These are phyloP conservation scores for Breynia disticha DNA, from an alignment of 441 rosid genomes.

Conservation along the genomic window DNA sequence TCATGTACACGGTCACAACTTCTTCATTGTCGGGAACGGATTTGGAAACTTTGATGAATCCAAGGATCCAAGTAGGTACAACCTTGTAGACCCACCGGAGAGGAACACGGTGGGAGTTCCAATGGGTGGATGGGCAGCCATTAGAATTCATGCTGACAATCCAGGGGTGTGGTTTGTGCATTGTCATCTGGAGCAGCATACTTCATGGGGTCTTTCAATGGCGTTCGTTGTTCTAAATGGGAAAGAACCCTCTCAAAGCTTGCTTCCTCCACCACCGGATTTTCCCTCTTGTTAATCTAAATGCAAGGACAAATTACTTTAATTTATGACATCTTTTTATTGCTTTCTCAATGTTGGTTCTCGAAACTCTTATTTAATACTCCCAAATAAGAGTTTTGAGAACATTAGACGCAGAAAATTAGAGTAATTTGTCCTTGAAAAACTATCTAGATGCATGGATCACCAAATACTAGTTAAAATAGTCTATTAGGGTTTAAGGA, in stretches of 20 bases:
- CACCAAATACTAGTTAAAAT: no score
- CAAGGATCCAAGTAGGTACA: slow-evolving; percentile 28
- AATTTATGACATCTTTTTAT: no score
- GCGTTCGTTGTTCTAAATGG: slow-evolving; percentile 45
- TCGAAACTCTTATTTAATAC: no score
- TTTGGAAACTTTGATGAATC: slow-evolving; percentile 39
- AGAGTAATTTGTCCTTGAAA: no score
- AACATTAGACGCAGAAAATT: no score
- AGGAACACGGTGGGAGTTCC: slow-evolving; percentile 54
- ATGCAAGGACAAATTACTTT: no score
- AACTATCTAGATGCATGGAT: no score
- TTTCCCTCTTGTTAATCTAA: slow-evolving; percentile 24
- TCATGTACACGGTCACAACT: slow-evolving; percentile 59
- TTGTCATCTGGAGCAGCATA: slow-evolving; percentile 50
- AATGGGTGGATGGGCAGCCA: slow-evolving; percentile 51
- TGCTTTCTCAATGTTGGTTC: no score
- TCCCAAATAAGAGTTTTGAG: no score
- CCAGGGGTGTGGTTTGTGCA: slow-evolving; percentile 64
- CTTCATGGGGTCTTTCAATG: slow-evolving; percentile 60
- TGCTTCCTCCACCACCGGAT: slow-evolving; percentile 51
- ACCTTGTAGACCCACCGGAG: slow-evolving; percentile 53
- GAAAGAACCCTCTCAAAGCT: slow-evolving; percentile 26
- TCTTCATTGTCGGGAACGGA: slow-evolving; percentile 47
- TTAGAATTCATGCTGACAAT: slow-evolving; percentile 43
- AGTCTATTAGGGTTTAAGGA: no score